These are phyloP conservation scores for Clavispora carvajalis DNA, from an alignment of 805 yeast genomes.

Conservation along the genomic window DNA sequence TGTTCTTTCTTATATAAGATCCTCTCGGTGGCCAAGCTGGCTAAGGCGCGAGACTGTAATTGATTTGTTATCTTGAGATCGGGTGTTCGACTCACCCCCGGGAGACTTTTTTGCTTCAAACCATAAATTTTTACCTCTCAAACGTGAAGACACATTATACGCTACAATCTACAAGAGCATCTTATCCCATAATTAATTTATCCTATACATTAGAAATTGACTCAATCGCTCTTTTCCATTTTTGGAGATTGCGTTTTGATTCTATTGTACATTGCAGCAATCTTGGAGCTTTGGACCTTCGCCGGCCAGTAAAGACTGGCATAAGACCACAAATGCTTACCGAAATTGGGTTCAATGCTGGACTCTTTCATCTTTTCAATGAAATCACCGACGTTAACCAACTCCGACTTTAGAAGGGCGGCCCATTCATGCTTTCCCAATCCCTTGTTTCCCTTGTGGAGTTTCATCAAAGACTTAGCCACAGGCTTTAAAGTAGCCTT, in stretches of 20 bases:
- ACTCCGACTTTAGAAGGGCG: conserved; percentile 57
- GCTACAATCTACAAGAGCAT: too few species aligned
- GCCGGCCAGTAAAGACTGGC: conserved; percentile 87
- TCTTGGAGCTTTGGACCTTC: conserved; percentile 66
- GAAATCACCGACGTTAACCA: conserved; percentile 68
- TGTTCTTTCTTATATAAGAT: neutral
- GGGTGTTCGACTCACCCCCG: conserved; percentile 44
- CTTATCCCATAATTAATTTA: neutral
- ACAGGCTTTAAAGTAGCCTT: conserved; percentile 60
- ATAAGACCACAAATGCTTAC: conserved; percentile 77
- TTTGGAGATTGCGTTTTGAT: conserved; percentile 29
- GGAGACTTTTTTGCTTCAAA: conserved; percentile 30
- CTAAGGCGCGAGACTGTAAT: conserved; percentile 43
- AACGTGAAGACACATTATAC: too few species aligned
- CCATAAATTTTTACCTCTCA: too few species aligned
- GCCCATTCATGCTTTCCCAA: conserved; percentile 77
- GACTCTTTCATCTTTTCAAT: conserved; percentile 39
- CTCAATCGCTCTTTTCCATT: conserved; percentile 3
- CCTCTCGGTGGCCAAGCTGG: conserved; percentile 42
- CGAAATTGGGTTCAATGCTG: conserved; percentile 30
- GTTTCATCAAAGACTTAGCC: conserved; percentile 55
- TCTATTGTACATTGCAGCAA: conserved; percentile 71
- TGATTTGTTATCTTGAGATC: conserved; percentile 36
- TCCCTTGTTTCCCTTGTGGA: conserved; percentile 69
- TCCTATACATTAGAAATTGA: neutral